Evolutionary conservation across 2,329 filamentous ascomycete genomes (phyloP).

Genomic region (Amauroascus niger): DNA sequence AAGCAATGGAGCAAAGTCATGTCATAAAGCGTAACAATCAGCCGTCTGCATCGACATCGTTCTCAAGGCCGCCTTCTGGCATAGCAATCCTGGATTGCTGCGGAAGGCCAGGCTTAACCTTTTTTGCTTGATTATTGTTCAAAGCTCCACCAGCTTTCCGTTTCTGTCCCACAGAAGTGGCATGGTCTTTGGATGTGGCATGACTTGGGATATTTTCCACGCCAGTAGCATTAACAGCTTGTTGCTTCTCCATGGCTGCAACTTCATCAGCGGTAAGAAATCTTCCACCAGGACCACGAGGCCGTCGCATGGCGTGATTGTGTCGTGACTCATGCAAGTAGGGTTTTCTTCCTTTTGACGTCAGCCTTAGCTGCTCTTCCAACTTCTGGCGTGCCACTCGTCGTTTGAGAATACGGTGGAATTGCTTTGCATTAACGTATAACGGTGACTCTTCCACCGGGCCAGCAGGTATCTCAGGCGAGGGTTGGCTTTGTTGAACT

Average conservation of each 20-base stretch:
- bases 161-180: constrained; percentile 35
- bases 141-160: constrained; percentile 42
- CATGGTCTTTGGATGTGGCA: not conserved
- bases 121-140: constrained; percentile 38
- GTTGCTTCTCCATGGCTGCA: constrained; percentile 64
- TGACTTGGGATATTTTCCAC: constrained; percentile 26
- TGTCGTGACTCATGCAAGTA: constrained; percentile 96
- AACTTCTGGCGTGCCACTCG: constrained; percentile 86
- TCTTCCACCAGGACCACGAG: constrained; percentile 82
- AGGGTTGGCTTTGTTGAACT: constrained; percentile 59
- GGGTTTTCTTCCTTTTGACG: constrained; percentile 89
- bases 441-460: constrained; percentile 81
- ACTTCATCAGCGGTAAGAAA: constrained; percentile 97
- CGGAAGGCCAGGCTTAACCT: constrained; percentile 38
- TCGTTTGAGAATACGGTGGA: constrained; percentile 91
- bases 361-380: constrained; percentile 83
- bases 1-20: constrained; percentile 15
- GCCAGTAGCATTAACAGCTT: constrained; percentile 26
- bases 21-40: constrained; percentile 20
- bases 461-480: constrained; percentile 65
- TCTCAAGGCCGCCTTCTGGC: not conserved
- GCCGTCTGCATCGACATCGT: constrained; percentile 46
- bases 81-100: constrained; percentile 34
- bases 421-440: constrained; percentile 98
- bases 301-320: constrained; percentile 94